A percentile compares a stretch with the other conserved stretches of the same genome.
phyloP scores from a whole-genome alignment of 768 basidiomycete genomes.

The Amanita molliuscula region DNA sequence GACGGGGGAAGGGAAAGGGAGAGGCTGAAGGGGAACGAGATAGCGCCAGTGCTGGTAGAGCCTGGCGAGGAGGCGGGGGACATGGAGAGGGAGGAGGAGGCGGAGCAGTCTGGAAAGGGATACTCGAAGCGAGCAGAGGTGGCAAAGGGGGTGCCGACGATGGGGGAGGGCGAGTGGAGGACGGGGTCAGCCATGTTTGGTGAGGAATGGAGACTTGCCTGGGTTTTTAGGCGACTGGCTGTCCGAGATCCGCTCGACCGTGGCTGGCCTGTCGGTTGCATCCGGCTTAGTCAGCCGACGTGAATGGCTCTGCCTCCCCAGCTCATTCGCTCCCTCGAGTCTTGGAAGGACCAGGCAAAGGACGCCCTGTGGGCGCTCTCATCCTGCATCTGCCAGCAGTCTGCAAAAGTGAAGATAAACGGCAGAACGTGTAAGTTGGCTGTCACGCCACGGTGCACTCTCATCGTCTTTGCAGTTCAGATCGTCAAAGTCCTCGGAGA shows the following conservation, averaged over 20 bases:
- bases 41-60: neutral
- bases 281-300: neutral
- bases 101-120: conserved; percentile 17
- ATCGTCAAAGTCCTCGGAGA: conserved; percentile 91
- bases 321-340: conserved; percentile 40
- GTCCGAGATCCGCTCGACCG: conserved; percentile 1
- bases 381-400: conserved; percentile 70
- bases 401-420: conserved; percentile 89
- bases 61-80: conserved; percentile 6
- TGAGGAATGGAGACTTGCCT: neutral
- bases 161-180: conserved; percentile 11
- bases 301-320: conserved; percentile 23
- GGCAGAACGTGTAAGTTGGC: conserved; percentile 75
- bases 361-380: conserved; percentile 78
- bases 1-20: conserved; percentile 10
- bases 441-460: conserved; percentile 3
- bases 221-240: neutral
- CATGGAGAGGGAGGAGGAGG: neutral
- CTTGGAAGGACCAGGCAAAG: conserved; percentile 62
- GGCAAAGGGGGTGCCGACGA: conserved; percentile 24
- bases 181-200: neutral
- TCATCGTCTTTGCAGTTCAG: conserved; percentile 42
- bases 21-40: conserved; percentile 4
- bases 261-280: neutral
- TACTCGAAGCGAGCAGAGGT: conserved; percentile 21